Evolutionary conservation across 108 stramenopile genomes (phyloP).

Genomic region (Conticribra weissflogii): DNA sequence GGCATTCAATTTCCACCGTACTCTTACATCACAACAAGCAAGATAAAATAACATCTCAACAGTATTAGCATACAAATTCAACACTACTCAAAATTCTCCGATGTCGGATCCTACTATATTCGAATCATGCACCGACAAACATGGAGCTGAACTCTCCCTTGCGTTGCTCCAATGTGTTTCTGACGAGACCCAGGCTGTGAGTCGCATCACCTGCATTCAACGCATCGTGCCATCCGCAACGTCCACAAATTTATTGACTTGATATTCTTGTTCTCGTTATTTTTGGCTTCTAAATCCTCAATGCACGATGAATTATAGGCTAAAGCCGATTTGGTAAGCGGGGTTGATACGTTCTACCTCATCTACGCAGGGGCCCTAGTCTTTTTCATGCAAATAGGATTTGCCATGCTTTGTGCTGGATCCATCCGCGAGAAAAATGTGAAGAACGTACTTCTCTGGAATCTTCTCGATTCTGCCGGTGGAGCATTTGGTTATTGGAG

Average conservation of each 20-base stretch:
- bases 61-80: neutral
- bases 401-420: conserved; percentile 90
- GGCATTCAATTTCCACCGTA: no score
- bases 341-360: conserved; percentile 80
- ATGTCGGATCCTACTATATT: neutral
- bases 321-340: conserved; percentile 25
- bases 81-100: neutral
- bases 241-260: neutral
- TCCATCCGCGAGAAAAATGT: conserved; percentile 85
- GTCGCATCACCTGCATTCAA: no score
- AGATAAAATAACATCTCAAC: no score
- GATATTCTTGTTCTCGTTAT: neutral
- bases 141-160: conserved; percentile 20
- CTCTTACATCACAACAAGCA: no score
- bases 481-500: conserved; percentile 87
- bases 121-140: conserved; percentile 8
- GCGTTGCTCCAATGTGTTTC: conserved; percentile 33
- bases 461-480: conserved; percentile 84
- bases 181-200: conserved; percentile 19
- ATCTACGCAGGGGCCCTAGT: conserved; percentile 85
- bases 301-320: conserved; percentile 6
- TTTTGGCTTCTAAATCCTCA: neutral
- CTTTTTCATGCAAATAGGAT: conserved; percentile 93
- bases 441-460: conserved; percentile 90
- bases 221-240: neutral